Base-by-base conservation (phyloP, 2,329 filamentous ascomycete genomes). In the Sclerotinia subarctica region DNA sequence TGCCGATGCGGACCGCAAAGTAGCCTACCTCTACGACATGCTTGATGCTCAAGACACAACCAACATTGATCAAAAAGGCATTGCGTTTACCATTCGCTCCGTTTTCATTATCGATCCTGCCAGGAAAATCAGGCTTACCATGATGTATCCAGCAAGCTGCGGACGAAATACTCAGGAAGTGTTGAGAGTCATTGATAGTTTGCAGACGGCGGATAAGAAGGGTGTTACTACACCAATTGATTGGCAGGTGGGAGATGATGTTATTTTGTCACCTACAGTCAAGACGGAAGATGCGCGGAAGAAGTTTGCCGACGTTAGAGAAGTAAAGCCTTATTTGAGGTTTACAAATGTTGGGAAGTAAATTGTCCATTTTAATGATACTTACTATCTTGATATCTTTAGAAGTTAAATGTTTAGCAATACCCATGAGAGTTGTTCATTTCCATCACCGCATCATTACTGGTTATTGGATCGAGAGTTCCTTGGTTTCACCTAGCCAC, bases 31-130 rank as follows among this genome's bases (percentile, higher is more conserved):
- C 24, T 72, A 68, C 26, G 65, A 70, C 38, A 69, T 69, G 66
- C 83, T 93, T 75, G 90, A 92, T 81, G 85, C 89, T 80, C 89
- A 92, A 78, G 90, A 93, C 80, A 84, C 88, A 73, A 90, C 87
- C 81, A 93, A 93, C 81, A 88, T 92, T 67, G 89, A 92, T 79
- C 79, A 84, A 76, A 91, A 91, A 85, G 89, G 89, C 74, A 90
- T 94, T 74, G 92, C 93, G 68, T 94, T 96, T 81, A 96, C 93
- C 73, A 96, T 96, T 81, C 92, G 93, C 76, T 91, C 90, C 75
- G 93, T 96, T 77, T 96, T 94, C 84, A 84, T 96, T 81, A 94
- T 96, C 79, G 93, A 96, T 82, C 92, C 93, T 72, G 87, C 86
- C 79, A 96, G 96, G 89, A 93, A 89, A 80, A 94, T 96, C 81